Evolutionary conservation across 2,329 filamentous ascomycete species (phyloP).

Genomic region (Botrytis hyacinthi): DNA sequence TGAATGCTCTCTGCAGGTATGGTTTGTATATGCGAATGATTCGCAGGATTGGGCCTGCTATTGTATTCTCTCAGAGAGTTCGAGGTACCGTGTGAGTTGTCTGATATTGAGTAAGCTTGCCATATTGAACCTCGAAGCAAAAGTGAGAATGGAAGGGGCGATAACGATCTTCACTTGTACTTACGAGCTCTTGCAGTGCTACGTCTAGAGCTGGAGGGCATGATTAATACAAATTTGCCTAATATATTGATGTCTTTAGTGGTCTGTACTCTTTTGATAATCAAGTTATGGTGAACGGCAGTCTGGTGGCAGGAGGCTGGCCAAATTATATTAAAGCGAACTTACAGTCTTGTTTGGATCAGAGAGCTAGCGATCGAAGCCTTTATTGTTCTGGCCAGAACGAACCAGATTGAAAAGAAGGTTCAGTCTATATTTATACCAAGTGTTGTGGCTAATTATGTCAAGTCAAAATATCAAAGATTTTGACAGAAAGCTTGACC

Average conservation of each 20-base stretch:
- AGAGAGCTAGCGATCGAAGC: not conserved
- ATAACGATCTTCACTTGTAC: slow-evolving; percentile 1
- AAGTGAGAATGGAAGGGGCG: slow-evolving; percentile 20
- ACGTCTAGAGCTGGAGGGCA: slow-evolving; percentile 8
- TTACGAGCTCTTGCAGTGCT: slow-evolving; percentile 12
- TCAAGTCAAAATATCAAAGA: not conserved
- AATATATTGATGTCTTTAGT: not conserved
- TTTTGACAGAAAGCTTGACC: not conserved
- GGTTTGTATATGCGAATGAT: slow-evolving; percentile 21
- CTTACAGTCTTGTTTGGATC: not conserved
- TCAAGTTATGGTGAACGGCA: not conserved
- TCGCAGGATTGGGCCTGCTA: not conserved
- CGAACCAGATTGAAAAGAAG: not conserved
- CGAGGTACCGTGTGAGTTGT: not conserved
- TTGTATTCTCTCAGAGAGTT: slow-evolving; percentile 15
- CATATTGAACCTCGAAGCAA: not conserved
- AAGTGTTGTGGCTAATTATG: not conserved
- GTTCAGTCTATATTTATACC: not conserved
- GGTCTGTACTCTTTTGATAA: not conserved
- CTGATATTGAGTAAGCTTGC: slow-evolving; percentile 21
- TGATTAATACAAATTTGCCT: not conserved
- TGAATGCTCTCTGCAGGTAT: slow-evolving; percentile 6
- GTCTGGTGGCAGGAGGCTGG: not conserved
- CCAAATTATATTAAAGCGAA: not conserved
- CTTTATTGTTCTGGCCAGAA: not conserved